These are phyloP conservation scores for Thalassiosira exigua DNA, from an alignment of 352 stramenopile species.

Conservation along the genomic window DNA sequence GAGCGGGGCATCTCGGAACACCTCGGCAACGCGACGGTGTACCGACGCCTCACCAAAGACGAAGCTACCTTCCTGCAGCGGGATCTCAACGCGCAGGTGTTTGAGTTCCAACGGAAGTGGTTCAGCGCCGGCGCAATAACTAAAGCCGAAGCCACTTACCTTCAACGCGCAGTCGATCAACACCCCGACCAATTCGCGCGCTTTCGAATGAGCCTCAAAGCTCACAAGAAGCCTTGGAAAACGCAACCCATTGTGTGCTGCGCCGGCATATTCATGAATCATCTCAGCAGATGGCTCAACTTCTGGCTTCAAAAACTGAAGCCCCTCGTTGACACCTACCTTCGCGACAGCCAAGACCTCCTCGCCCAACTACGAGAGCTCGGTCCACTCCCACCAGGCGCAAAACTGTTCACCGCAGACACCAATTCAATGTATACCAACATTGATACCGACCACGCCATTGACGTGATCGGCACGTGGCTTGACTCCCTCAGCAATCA, in stretches of 20 bases:
- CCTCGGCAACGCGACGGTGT: background rate
- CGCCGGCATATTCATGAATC: slow-evolving; percentile 24
- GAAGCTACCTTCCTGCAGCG: no score
- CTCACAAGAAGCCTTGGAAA: no score
- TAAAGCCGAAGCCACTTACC: slow-evolving; percentile 4
- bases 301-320: slow-evolving; percentile 23
- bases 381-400: slow-evolving; percentile 14
- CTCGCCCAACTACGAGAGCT: slow-evolving; percentile 7
- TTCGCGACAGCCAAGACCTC: slow-evolving; percentile 6
- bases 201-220: slow-evolving; percentile 32
- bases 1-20: slow-evolving; percentile 12
- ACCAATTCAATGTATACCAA: no score
- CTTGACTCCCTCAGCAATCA: background rate
- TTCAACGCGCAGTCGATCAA: no score
- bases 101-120: no score
- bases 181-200: no score
- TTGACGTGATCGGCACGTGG: slow-evolving; percentile 26
- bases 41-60: no score
- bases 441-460: no score
- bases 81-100: no score
- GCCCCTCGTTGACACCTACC: slow-evolving; percentile 8
- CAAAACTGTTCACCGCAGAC: slow-evolving; percentile 25
- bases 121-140: no score
- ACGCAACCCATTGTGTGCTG: slow-evolving; percentile 43
- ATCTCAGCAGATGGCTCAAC: slow-evolving; percentile 26